Evolutionary conservation across 345 rosid species (phyloP).

Genomic region (Eucalyptus albens): DNA sequence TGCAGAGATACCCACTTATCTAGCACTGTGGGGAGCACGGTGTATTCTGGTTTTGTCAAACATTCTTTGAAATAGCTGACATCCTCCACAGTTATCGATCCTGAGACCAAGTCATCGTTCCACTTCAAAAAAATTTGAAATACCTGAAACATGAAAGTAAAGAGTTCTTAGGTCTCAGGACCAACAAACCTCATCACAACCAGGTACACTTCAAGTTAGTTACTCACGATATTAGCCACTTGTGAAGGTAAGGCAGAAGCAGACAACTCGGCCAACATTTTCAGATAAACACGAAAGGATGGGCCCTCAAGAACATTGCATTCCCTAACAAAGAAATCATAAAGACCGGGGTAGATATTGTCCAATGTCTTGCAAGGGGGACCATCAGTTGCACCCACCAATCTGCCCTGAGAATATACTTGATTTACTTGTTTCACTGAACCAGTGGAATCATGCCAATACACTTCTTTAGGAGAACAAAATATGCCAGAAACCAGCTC

Average conservation of each 20-base stretch:
- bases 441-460: constrained; percentile 83
- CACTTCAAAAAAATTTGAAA: constrained; percentile 67
- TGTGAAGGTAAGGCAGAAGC: constrained; percentile 51
- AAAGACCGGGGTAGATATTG: constrained; percentile 71
- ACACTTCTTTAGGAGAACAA: constrained; percentile 55
- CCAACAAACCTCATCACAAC: background rate
- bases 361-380: constrained; percentile 45
- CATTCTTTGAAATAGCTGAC: constrained; percentile 39
- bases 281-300: constrained; percentile 38
- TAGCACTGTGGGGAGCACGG: constrained; percentile 66
- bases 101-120: constrained; percentile 61
- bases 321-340: constrained; percentile 65
- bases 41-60: constrained; percentile 42
- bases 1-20: constrained; percentile 92
- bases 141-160: constrained; percentile 34
- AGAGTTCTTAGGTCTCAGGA: background rate
- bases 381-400: constrained; percentile 4
- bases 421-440: constrained; percentile 35
- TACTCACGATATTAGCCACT: constrained; percentile 66
- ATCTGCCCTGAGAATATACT: constrained; percentile 14
- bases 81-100: constrained; percentile 42
- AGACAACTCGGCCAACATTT: constrained; percentile 56
- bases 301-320: constrained; percentile 73
- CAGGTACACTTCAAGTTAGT: background rate
- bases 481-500: constrained; percentile 54